Conservation (phyloP, 805 yeast genomes). For the Metschnikowia amazonensis region DNA sequence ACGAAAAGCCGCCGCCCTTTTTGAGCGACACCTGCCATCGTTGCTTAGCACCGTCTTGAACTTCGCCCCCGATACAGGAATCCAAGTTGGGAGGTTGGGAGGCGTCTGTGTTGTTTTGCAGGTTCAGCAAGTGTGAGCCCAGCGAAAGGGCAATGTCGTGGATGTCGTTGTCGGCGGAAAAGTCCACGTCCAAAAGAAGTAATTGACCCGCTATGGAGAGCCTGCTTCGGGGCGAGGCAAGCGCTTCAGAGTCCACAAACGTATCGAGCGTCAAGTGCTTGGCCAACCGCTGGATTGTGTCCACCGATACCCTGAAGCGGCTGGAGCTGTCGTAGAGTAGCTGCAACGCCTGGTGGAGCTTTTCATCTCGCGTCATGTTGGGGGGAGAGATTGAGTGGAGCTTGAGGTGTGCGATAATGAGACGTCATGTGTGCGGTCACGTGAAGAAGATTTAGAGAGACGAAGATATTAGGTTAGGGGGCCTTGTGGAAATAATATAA, state of each 20-base stretch:
- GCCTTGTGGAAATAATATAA: too few relatives aligned
- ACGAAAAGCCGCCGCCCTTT: conserved; percentile 10
- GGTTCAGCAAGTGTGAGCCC: conserved; percentile 25
- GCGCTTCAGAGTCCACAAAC: conserved; percentile 37
- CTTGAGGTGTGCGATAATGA: not conserved
- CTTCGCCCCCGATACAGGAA: not conserved
- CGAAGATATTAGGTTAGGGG: too few relatives aligned
- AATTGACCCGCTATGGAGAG: conserved; percentile 41
- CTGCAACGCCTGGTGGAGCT: conserved; percentile 13
- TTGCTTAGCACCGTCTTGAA: not conserved
- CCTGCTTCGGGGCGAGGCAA: conserved; percentile 17
- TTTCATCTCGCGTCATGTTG: conserved; percentile 9
- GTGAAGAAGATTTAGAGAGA: not conserved
- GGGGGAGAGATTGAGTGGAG: not conserved
- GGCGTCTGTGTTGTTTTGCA: not conserved
- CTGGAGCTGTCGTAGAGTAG: conserved; percentile 32
- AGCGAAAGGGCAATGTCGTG: conserved; percentile 33
- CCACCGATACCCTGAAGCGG: conserved; percentile 32
- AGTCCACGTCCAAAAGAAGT: conserved; percentile 39
- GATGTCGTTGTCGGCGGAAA: conserved; percentile 23
- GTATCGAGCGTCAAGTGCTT: conserved; percentile 41
- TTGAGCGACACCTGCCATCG: not conserved
- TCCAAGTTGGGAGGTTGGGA: not conserved
- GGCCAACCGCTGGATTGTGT: conserved; percentile 37
- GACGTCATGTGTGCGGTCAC: not conserved